A percentile compares a stretch with the other conserved stretches of the same genome.
Conservation (phyloP, 2,329 filamentous ascomycete species). For the Neonectria faginata region DNA sequence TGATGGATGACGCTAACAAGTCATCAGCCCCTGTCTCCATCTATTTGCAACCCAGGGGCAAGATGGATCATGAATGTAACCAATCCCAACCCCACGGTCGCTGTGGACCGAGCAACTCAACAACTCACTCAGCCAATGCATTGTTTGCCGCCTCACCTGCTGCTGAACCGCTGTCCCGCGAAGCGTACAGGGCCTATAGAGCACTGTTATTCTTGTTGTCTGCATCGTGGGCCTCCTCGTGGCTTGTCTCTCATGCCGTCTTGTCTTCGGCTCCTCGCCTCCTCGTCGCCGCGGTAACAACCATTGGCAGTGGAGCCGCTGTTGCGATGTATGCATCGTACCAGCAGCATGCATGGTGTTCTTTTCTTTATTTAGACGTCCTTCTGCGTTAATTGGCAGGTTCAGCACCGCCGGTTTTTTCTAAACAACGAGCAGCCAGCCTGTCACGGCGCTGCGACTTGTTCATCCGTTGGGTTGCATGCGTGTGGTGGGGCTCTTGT, state of each 20-base stretch:
- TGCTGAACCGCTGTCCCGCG: not conserved
- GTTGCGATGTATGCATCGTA: not conserved
- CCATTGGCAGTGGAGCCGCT: slow-evolving; percentile 6
- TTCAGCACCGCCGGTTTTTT: not conserved
- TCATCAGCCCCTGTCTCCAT: slow-evolving; percentile 5
- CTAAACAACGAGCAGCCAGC: not conserved
- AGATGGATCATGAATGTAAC: not conserved
- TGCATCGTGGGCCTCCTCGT: not conserved
- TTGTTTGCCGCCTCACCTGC: not conserved
- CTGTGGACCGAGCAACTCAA: not conserved
- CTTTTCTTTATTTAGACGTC: slow-evolving; percentile 7
- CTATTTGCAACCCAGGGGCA: not conserved
- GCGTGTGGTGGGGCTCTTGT: not conserved
- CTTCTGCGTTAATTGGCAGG: not conserved
- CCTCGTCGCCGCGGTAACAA: not conserved
- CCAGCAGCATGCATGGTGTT: not conserved
- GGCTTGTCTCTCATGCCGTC: not conserved
- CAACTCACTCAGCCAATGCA: slow-evolving; percentile 1
- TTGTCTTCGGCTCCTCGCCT: not conserved
- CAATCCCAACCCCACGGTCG: slow-evolving; percentile 1
- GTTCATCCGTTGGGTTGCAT: not conserved
- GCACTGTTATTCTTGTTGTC: not conserved
- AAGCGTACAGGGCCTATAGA: not conserved
- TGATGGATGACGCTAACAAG: slow-evolving; percentile 2
- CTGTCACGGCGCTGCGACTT: not conserved